Conservation (phyloP, 2,329 filamentous ascomycete genomes). For the Pseudogymnoascus sp. region DNA sequence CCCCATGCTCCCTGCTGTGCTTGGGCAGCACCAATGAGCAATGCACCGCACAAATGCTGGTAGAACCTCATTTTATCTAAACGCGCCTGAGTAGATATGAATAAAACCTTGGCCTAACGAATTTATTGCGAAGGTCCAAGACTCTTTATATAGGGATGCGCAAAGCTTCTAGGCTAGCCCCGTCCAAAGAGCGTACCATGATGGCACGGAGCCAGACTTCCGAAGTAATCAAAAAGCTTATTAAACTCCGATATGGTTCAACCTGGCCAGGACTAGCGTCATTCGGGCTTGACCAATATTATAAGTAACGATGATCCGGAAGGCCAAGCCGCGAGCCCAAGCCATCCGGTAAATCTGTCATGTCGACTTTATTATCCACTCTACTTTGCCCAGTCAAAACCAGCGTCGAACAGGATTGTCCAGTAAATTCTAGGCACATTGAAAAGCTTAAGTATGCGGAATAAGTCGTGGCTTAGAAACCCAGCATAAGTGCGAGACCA, state of each 20-base stretch:
- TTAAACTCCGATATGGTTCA: not conserved
- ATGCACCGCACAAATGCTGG: not conserved
- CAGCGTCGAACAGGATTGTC: not conserved
- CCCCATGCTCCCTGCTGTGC: constrained; percentile 12
- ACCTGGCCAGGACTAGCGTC: not conserved
- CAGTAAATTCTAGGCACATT: not conserved
- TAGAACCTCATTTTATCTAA: not conserved
- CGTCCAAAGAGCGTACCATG: not conserved
- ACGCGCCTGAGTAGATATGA: not conserved
- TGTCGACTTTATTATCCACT: not conserved
- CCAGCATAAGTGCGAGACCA: not conserved
- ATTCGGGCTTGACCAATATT: not conserved
- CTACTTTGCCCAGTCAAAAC: not conserved
- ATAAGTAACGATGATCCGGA: not conserved
- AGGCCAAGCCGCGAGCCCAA: not conserved
- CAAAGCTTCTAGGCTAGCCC: not conserved
- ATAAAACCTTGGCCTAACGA: not conserved
- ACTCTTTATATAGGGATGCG: not conserved
- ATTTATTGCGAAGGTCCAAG: not conserved
- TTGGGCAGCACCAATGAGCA: not conserved
- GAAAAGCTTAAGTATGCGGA: not conserved
- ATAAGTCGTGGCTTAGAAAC: not conserved
- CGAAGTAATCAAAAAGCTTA: not conserved
- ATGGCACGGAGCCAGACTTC: not conserved
- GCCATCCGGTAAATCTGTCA: not conserved